Evolutionary conservation across 202 grass and related monocot genomes (phyloP).

Genomic region (Panicum virgatum): DNA sequence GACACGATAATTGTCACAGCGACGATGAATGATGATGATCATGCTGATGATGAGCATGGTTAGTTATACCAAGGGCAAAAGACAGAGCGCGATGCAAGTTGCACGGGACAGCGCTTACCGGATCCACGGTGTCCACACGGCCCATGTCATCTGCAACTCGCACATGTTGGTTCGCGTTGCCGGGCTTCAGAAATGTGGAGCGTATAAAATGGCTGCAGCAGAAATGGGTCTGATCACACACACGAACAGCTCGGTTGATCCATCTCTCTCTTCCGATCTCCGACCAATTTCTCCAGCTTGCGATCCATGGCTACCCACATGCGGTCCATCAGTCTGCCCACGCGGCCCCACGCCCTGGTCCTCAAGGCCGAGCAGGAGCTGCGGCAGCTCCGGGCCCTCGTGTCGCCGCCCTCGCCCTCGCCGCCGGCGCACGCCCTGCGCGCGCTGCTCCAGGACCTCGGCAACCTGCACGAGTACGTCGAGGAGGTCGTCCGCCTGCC

Average conservation of each 20-base stretch:
- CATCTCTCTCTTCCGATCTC: background rate
- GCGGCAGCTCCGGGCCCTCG: background rate
- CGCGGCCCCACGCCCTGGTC: conserved; percentile 9
- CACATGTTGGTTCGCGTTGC: conserved; percentile 9
- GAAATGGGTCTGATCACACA: too few species aligned
- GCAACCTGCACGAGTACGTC: conserved; percentile 19
- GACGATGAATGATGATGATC: background rate
- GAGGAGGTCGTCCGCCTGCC: background rate
- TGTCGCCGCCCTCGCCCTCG: background rate
- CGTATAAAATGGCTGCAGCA: background rate
- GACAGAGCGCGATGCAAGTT: conserved; percentile 13
- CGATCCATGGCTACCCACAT: conserved; percentile 4
- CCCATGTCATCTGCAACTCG: background rate
- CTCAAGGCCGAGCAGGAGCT: conserved; percentile 28
- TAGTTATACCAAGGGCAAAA: background rate
- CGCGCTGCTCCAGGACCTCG: conserved; percentile 6
- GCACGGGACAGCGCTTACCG: conserved; percentile 4
- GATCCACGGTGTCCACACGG: conserved; percentile 31
- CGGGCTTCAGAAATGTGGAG: background rate
- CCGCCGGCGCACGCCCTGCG: background rate
- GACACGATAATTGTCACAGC: background rate
- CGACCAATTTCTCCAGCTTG: background rate
- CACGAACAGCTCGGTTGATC: background rate
- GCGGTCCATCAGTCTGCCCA: conserved; percentile 27
- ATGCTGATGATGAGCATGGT: background rate